Conservation (phyloP, 2,329 filamentous ascomycete genomes). For the Fusarium sp. region DNA sequence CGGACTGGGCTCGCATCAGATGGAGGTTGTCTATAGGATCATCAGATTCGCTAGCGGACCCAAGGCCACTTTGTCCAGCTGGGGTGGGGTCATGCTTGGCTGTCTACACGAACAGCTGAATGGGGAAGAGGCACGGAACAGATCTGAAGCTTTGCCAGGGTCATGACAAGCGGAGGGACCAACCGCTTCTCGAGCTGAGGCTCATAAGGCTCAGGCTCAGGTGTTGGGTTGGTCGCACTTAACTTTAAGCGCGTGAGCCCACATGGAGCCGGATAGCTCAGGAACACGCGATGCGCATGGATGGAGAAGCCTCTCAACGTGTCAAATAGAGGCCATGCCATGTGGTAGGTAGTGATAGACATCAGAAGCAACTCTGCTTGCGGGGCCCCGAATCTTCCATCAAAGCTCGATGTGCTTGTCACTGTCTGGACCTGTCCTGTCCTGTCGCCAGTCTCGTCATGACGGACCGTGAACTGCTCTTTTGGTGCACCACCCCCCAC, state of each 20-base stretch:
- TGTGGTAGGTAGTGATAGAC: background rate
- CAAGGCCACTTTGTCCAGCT: constrained; percentile 5
- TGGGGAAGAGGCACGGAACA: background rate
- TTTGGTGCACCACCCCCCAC: constrained; percentile 23
- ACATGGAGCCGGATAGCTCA: constrained; percentile 3
- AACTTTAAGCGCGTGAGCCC: background rate
- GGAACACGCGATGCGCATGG: background rate
- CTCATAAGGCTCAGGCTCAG: background rate
- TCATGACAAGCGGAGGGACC: background rate
- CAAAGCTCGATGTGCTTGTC: background rate
- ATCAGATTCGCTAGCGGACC: constrained; percentile 11
- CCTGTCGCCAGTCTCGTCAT: background rate
- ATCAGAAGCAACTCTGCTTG: constrained; percentile 1
- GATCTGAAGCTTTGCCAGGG: constrained; percentile 1
- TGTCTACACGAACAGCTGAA: background rate
- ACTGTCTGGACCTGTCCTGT: background rate
- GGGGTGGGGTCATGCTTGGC: background rate
- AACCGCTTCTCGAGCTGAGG: background rate
- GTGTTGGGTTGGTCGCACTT: background rate
- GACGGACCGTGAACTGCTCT: background rate
- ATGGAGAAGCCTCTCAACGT: background rate
- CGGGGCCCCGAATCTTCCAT: background rate
- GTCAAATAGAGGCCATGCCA: background rate
- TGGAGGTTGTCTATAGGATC: constrained; percentile 26
- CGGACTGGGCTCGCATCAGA: background rate